Conservation (phyloP, 495 filamentous ascomycete genomes). For the Glutinoglossum americanum region DNA sequence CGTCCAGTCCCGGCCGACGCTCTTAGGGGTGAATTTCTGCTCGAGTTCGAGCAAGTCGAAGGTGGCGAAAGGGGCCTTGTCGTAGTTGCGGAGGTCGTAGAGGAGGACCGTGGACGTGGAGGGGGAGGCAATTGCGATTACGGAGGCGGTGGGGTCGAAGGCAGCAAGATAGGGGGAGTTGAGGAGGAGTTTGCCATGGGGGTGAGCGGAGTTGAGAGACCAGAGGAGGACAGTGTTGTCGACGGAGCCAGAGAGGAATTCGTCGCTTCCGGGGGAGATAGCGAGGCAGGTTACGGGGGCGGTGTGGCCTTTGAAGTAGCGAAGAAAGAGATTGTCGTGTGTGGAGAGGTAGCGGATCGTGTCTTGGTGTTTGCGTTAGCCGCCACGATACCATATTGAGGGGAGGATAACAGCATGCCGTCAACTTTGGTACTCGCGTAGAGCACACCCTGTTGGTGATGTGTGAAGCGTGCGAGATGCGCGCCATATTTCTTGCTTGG, state of each 20-base stretch:
- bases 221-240: conserved; percentile 81
- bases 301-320: conserved; percentile 84
- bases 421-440: conserved; percentile 93
- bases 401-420: conserved; percentile 21
- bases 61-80: conserved; percentile 67
- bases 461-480: conserved; percentile 83
- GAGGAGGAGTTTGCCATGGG: conserved; percentile 55
- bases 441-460: conserved; percentile 66
- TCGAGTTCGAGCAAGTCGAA: conserved; percentile 52
- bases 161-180: conserved; percentile 59
- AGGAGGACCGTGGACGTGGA: conserved; percentile 54
- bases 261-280: conserved; percentile 52
- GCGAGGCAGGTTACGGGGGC: conserved; percentile 60
- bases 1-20: conserved; percentile 41
- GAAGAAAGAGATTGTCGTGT: conserved; percentile 83
- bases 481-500: conserved; percentile 88
- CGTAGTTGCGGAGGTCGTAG: conserved; percentile 83
- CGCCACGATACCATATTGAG: background rate
- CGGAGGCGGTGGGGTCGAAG: conserved; percentile 71
- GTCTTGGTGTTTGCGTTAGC: conserved; percentile 23
- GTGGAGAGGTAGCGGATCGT: conserved; percentile 78
- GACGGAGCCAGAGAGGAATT: conserved; percentile 73
- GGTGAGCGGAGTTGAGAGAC: conserved; percentile 53
- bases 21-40: conserved; percentile 30
- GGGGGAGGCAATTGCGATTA: conserved; percentile 81